phyloP scores from a whole-genome alignment of 2,329 filamentous ascomycete species.

The Teratosphaeria zuluensis region DNA sequence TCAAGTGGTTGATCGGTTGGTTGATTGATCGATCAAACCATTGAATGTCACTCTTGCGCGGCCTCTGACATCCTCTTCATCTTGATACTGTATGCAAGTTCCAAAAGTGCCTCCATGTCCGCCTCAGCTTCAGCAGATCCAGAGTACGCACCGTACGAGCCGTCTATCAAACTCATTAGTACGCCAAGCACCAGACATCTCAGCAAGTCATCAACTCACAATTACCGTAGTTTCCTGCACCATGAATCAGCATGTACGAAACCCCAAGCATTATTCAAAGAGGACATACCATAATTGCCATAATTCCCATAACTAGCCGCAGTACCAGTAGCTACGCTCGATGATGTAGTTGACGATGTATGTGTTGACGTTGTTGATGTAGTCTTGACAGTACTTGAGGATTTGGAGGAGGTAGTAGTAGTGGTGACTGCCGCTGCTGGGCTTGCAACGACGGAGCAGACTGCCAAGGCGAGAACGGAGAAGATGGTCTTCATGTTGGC shows the following conservation, averaged over 20 bases:
- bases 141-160: not conserved
- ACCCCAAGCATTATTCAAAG: not conserved
- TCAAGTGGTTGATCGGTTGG: no score
- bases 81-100: not conserved
- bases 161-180: not conserved
- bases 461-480: not conserved
- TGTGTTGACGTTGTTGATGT: not conserved
- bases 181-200: not conserved
- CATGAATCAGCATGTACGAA: not conserved
- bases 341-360: not conserved
- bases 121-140: not conserved
- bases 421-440: not conserved
- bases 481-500: not conserved
- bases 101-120: conserved; percentile 1
- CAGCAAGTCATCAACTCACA: not conserved
- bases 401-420: not conserved
- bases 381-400: not conserved
- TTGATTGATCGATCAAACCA: no score
- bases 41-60: no score
- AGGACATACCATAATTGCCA: not conserved
- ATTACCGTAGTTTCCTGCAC: not conserved
- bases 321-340: not conserved
- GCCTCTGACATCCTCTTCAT: not conserved
- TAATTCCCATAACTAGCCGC: not conserved
- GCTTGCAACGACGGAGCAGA: not conserved